Percentiles rank a stretch among this genome's conserved stretches.
Evolutionary conservation across 352 stramenopile genomes (phyloP).

Genomic region (Pythium graminicola): DNA sequence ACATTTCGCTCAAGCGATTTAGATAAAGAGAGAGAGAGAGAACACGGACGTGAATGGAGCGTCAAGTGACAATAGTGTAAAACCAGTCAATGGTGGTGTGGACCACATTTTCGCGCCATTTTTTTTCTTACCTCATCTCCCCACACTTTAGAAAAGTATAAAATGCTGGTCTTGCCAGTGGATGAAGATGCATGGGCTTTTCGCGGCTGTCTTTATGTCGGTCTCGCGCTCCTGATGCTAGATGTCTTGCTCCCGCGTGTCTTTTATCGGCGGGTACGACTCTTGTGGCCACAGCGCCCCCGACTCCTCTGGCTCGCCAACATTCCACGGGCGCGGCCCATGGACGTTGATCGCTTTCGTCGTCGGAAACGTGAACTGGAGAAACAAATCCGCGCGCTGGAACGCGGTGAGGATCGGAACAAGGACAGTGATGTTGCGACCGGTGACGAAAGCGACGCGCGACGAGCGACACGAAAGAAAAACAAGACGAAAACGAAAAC

Average conservation of each 20-base stretch:
- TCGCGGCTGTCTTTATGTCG: conserved; percentile 50
- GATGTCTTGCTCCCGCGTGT: conserved; percentile 47
- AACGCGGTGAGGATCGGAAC: conserved; percentile 8
- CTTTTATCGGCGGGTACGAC: conserved; percentile 44
- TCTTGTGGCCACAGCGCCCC: conserved; percentile 30
- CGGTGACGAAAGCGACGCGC: not conserved
- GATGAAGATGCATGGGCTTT: conserved; percentile 48
- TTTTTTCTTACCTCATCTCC: not conserved
- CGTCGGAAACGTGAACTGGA: conserved; percentile 35
- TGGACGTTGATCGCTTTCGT: conserved; percentile 37
- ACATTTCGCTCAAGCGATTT: conserved; percentile 91
- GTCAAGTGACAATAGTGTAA: not conserved
- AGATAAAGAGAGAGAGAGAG: conserved; percentile 40
- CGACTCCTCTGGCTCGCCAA: conserved; percentile 9
- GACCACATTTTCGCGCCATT: conserved; percentile 16
- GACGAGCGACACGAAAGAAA: not conserved
- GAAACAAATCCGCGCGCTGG: conserved; percentile 30
- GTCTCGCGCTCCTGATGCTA: conserved; percentile 38
- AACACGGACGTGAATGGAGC: not conserved
- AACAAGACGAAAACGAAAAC: not conserved
- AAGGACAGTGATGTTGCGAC: not conserved
- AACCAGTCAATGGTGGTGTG: conserved; percentile 6
- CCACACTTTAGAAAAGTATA: too few species aligned
- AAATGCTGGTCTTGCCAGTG: conserved; percentile 43
- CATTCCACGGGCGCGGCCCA: conserved; percentile 18